Evolutionary conservation across 352 stramenopile species (phyloP), one percentile per base, ranked within the genome.

Genomic region (Globisporangium polare): DNA sequence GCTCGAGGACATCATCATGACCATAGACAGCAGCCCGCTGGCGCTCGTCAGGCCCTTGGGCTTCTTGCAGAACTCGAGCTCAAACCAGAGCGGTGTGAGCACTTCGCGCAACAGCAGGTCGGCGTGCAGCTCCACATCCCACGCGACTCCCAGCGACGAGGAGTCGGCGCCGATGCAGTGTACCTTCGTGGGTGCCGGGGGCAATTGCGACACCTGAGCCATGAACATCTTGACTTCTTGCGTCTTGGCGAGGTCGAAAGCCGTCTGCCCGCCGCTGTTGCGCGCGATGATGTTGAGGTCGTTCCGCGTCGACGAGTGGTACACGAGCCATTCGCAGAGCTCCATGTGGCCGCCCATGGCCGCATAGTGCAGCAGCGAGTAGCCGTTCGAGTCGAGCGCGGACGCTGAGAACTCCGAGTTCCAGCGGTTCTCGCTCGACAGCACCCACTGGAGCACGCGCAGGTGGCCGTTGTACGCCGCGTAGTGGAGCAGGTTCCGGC

Each of bases 401-500:
- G 42, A 55, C 15, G 82, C 68, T 3, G 66, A 67, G 17, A 86
- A 71, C 18, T 74, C 68, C 10, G 22, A 60, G 22, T 18, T 51
- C 7, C 61, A 62, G 3, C 60, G 33, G n/a, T 83, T 79, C 5
- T 69, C 64, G 3, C 43, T 15, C 12, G 61, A 51, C 17, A 89
- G 54, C 2, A 88, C 60, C 77, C 77, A 89, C 39, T 83, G 63
- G 5, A 91, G 55, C 22, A 85, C 69, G 41, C 65, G 26, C 15
- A 87, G 47, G 0, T 67, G 75, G 3, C 76, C 75, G 26, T 91
- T 91, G 68, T 83, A 88, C 6, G 79, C 73, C 6, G 81, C 81
- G 45, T 91, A 91, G 39, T 91, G 81, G 24, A 91, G 76, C 52
- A 85, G 68, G 33, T 80, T 89, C 0, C 81, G 74, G 22, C 79